Evolutionary conservation across 108 stramenopile species (phyloP).

Genomic region (Skeletonema potamos): DNA sequence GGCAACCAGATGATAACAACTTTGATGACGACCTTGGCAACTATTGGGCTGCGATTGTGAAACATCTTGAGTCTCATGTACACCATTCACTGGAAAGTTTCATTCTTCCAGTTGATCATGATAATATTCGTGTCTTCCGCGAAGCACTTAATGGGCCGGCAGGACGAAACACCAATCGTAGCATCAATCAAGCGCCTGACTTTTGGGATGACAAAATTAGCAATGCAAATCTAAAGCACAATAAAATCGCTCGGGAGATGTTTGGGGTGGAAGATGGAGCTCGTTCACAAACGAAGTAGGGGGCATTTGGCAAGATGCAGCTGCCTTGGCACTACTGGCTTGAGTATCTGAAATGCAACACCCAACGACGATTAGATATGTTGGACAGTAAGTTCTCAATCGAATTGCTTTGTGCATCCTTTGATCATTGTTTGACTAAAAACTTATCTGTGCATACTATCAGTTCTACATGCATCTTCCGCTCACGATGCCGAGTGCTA

Average conservation of each 20-base stretch:
- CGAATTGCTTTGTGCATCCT: not conserved
- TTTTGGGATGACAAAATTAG: slow-evolving; percentile 57
- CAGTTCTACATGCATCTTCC: slow-evolving; percentile 48
- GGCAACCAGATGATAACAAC: slow-evolving; percentile 46
- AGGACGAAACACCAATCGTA: slow-evolving; percentile 52
- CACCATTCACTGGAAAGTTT: slow-evolving; percentile 75
- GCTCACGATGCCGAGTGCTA: slow-evolving; percentile 65
- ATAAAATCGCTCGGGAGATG: slow-evolving; percentile 40
- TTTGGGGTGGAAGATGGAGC: slow-evolving; percentile 54
- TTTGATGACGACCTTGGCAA: slow-evolving; percentile 66
- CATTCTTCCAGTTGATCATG: slow-evolving; percentile 66
- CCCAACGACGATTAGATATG: slow-evolving; percentile 50
- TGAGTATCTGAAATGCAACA: slow-evolving; percentile 54
- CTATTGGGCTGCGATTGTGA: slow-evolving; percentile 64
- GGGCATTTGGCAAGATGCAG: slow-evolving; percentile 48
- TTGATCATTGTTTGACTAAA: no score
- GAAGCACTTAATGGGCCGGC: slow-evolving; percentile 66
- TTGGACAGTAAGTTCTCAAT: slow-evolving; percentile 30
- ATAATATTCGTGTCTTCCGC: slow-evolving; percentile 71
- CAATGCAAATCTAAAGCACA: slow-evolving; percentile 51
- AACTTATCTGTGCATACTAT: not conserved
- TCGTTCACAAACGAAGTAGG: slow-evolving; percentile 54
- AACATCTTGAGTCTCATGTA: slow-evolving; percentile 60
- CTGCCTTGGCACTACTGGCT: slow-evolving; percentile 72
- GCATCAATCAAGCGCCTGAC: slow-evolving; percentile 52